A percentile compares a stretch with the other conserved stretches of the same genome.
Evolutionary conservation across 805 yeast genomes (phyloP).

Genomic region (Ogataea methanolica): DNA sequence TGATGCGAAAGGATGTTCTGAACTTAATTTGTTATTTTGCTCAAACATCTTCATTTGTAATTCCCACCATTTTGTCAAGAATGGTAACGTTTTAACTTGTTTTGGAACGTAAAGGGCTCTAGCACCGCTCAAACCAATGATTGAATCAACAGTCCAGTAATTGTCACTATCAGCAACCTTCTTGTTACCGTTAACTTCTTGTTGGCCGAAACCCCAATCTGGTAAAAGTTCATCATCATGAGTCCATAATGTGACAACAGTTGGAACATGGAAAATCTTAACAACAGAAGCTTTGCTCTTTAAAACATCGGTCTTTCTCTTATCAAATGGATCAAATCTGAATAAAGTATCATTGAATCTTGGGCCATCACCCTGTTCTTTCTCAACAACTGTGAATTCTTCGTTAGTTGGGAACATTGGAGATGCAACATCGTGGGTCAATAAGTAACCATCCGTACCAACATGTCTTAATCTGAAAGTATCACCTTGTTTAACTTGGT

Average conservation of each 20-base stretch:
- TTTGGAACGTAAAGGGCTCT: constrained; percentile 67
- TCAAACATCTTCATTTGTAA: constrained; percentile 84
- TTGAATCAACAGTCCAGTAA: constrained; percentile 72
- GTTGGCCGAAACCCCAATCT: constrained; percentile 91
- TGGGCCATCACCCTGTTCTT: constrained; percentile 51
- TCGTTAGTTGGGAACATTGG: constrained; percentile 90
- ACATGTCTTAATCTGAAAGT: constrained; percentile 76
- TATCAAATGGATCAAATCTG: constrained; percentile 59
- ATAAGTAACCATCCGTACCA: constrained; percentile 69
- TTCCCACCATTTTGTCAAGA: constrained; percentile 85
- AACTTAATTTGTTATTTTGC: constrained; percentile 81
- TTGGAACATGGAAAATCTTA: constrained; percentile 74
- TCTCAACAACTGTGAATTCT: constrained; percentile 75
- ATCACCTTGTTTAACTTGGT: constrained; percentile 65
- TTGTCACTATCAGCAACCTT: constrained; percentile 63
- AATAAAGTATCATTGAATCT: constrained; percentile 74
- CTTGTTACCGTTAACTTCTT: constrained; percentile 94
- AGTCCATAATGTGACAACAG: constrained; percentile 93
- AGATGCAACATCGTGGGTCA: constrained; percentile 95
- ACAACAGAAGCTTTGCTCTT: constrained; percentile 69
- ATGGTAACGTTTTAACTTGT: constrained; percentile 57
- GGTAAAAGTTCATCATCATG: constrained; percentile 81
- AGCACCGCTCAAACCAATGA: constrained; percentile 57
- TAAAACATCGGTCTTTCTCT: constrained; percentile 44
- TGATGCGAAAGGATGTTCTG: constrained; percentile 95